Conservation (phyloP, 2,329 filamentous ascomycete species). For the Cytospora schulzeri region DNA sequence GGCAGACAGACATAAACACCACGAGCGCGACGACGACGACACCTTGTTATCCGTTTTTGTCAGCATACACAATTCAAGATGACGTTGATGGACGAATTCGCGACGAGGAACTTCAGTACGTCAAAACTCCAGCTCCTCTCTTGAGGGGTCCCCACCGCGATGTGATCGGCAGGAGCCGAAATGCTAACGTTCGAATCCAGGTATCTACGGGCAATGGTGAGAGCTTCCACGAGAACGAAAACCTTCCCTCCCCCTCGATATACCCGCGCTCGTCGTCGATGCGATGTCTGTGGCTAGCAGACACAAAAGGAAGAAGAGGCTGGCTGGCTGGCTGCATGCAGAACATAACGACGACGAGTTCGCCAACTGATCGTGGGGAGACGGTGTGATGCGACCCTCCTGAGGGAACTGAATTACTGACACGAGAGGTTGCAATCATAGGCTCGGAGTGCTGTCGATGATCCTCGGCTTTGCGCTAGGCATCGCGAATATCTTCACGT, state of each 20-base stretch:
- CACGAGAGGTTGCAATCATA: constrained; percentile 37
- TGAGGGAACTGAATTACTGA: constrained; percentile 27
- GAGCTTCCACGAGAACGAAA: constrained; percentile 41
- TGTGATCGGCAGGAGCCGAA: constrained; percentile 24
- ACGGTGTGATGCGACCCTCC: background rate
- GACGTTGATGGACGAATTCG: constrained; percentile 73
- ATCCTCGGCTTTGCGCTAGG: constrained; percentile 70
- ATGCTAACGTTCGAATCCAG: constrained; percentile 47
- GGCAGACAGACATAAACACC: constrained; percentile 1
- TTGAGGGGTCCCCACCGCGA: constrained; percentile 10
- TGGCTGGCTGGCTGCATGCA: background rate
- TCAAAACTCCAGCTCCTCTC: constrained; percentile 28
- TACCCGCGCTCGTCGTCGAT: constrained; percentile 12
- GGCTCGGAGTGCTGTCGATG: constrained; percentile 71
- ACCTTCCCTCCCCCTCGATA: constrained; percentile 2
- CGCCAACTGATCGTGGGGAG: background rate
- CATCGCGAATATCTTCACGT: constrained; percentile 67
- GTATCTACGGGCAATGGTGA: constrained; percentile 78
- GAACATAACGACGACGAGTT: background rate
- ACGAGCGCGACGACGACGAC: constrained; percentile 4
- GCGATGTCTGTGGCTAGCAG: background rate
- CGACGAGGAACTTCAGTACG: constrained; percentile 74
- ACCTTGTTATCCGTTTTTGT: constrained; percentile 9
- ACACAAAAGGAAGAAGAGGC: background rate
- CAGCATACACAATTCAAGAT: constrained; percentile 50